Percentiles rank a stretch among this genome's conserved stretches.
Conservation (phyloP, 495 filamentous ascomycete genomes). For the Hyaloscypha hepaticicola region DNA sequence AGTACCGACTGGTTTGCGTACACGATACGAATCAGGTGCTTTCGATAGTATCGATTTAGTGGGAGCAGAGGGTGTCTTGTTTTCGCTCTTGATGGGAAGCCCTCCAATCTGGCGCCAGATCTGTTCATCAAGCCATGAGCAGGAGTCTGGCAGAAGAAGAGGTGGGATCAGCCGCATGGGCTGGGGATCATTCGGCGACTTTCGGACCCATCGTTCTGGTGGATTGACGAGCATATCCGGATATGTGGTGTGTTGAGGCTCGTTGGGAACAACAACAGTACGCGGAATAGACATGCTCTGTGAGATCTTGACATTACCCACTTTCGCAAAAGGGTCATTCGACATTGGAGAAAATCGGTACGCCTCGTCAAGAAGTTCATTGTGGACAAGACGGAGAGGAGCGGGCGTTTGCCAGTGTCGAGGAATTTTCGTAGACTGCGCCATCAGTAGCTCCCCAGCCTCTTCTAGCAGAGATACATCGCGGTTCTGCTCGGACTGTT, state of each 20-base stretch:
- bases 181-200: background rate
- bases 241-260: background rate
- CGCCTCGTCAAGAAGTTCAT: background rate
- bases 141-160: background rate
- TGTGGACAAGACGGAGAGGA: background rate
- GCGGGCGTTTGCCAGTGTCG: background rate
- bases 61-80: background rate
- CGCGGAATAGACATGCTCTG: background rate
- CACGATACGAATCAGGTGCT: background rate
- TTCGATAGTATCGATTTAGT: background rate
- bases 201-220: background rate
- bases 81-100: background rate
- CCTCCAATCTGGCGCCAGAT: background rate
- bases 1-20: background rate
- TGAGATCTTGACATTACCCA: background rate
- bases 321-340: background rate
- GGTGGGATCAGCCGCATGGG: background rate
- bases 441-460: conserved; percentile 12
- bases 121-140: background rate
- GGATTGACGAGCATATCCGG: background rate
- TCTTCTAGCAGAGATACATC: conserved; percentile 17
- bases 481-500: conserved; percentile 8
- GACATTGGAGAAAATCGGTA: background rate
- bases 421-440: conserved; percentile 1
- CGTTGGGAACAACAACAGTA: background rate